Evolutionary conservation across 352 stramenopile genomes (phyloP).

Genomic region (Pythium rishiriense): DNA sequence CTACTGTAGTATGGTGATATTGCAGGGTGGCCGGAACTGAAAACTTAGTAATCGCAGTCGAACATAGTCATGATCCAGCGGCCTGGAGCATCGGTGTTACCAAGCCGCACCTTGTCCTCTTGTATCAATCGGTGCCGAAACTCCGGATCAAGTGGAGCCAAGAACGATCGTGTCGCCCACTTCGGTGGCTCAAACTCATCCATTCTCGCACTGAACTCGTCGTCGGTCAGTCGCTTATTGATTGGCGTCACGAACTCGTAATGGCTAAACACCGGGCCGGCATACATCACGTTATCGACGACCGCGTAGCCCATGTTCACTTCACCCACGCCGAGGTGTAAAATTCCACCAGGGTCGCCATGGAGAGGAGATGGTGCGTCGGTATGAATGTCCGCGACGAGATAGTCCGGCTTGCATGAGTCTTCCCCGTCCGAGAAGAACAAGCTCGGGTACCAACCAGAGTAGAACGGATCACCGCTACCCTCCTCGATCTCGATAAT

Average conservation of each 20-base stretch:
- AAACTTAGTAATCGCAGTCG: no score
- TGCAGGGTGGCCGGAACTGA: no score
- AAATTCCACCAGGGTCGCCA: constrained; percentile 11
- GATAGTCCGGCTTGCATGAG: constrained; percentile 30
- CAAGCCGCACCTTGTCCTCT: not conserved
- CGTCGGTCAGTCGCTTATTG: constrained; percentile 31
- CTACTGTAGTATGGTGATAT: no score
- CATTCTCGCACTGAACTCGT: constrained; percentile 26
- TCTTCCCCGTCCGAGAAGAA: constrained; percentile 33
- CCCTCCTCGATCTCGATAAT: constrained; percentile 25
- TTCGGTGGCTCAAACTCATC: constrained; percentile 6
- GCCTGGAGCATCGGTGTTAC: no score
- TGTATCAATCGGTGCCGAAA: not conserved
- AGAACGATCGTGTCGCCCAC: constrained; percentile 28
- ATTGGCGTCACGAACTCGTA: constrained; percentile 40
- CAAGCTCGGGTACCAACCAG: constrained; percentile 36
- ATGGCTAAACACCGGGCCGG: constrained; percentile 37
- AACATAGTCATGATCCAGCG: no score
- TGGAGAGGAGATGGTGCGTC: constrained; percentile 27
- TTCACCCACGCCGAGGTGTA: constrained; percentile 35
- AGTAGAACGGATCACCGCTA: constrained; percentile 20
- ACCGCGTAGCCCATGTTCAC: constrained; percentile 32
- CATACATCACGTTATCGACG: constrained; percentile 35
- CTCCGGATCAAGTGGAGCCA: not conserved
- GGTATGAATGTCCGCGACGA: constrained; percentile 37